Evolutionary conservation across 202 grass and related monocot genomes (phyloP).

Genomic region (Brachypodium distachyon): DNA sequence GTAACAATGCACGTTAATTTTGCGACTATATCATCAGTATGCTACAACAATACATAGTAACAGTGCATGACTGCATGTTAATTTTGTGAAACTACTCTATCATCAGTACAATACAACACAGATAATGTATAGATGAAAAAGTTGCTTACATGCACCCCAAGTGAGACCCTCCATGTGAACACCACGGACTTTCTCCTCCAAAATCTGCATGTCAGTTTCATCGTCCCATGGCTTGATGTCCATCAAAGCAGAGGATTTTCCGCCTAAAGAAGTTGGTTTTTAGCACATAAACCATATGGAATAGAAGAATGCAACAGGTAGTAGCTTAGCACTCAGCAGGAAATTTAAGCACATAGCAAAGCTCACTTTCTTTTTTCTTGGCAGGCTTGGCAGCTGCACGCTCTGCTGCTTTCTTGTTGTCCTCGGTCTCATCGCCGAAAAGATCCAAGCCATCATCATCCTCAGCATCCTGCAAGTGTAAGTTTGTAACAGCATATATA

Average conservation of each 20-base stretch:
- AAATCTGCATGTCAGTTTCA: constrained; percentile 91
- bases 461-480: constrained; percentile 19
- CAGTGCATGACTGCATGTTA: too few relatives aligned
- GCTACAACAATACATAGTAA: too few relatives aligned
- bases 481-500: too few relatives aligned
- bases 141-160: constrained; percentile 80
- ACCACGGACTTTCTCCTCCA: constrained; percentile 81
- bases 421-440: constrained; percentile 62
- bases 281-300: not conserved
- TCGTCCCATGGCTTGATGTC: constrained; percentile 98
- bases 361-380: constrained; percentile 67
- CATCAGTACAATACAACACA: not conserved
- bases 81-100: not conserved
- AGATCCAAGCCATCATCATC: constrained; percentile 45
- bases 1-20: too few relatives aligned
- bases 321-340: not conserved
- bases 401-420: constrained; percentile 50
- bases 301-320: not conserved
- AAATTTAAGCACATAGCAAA: too few relatives aligned
- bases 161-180: constrained; percentile 74
- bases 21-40: too few relatives aligned
- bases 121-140: not conserved
- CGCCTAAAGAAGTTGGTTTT: constrained; percentile 29
- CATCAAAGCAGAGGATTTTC: constrained; percentile 85
- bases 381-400: constrained; percentile 43